Evolutionary conservation across 306 rosid genomes (phyloP), one percentile per base, ranked within the genome.

Genomic region (Dalbergia cultrata): DNA sequence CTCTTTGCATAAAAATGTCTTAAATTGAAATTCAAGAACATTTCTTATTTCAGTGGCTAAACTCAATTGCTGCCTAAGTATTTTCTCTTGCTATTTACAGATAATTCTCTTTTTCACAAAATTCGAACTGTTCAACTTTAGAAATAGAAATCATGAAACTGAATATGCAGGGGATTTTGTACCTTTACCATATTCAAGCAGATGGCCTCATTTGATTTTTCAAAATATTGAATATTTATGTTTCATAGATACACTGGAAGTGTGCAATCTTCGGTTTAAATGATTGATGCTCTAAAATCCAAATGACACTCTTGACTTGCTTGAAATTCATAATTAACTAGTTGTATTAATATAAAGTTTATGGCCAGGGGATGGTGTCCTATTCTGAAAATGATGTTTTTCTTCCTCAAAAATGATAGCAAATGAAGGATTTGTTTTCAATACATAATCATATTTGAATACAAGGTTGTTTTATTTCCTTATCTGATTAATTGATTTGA

Each of bases 41-140:
- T 76, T 53, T 70, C 49, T 62, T 21, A 61, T 63, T 69, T 78
- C 77, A 50, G 59, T 62, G 53, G 59, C 82, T 31, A 43, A 68
- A 78, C 50, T 56, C 35, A 13, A 37, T 61, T 61, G 53, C 41
- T 39, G 60, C 62, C 67, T 63, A 31, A 41, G n/a, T 62, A 53
- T 39, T 63, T 82, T 82, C 39, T 77, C 69, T 14, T 56, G 57
- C 45, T 64, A 31, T 44, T 13, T 34, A 26, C 69, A 62, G 8
- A 52, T 39, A 26, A 7, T 33, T 67, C 33, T 19, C 34, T 26
- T 64, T 64, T 72, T 44, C 49, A 52, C 44, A 64, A 41, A 72
- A 9, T 21, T 63, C 57, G 54, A 74, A 59, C 21, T 33, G 7
- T 37, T 5, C 41, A 37, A 37, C 41, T 7, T 37, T 8, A 17